These are phyloP conservation scores for Tricholomella constricta DNA, from an alignment of 768 basidiomycete genomes.

Conservation along the genomic window DNA sequence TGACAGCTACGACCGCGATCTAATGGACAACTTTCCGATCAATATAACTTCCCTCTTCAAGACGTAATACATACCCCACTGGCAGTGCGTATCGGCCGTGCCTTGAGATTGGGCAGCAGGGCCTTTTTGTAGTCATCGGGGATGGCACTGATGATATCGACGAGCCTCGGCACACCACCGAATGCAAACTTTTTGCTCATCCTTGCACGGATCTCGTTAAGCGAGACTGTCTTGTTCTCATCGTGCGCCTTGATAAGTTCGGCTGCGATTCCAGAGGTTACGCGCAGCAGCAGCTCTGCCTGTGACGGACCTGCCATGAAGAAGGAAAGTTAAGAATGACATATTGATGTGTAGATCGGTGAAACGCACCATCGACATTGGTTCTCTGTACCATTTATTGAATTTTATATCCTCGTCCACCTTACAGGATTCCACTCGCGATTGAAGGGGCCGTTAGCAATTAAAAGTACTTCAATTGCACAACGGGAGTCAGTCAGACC, in stretches of 20 bases:
- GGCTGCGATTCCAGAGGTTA: constrained; percentile 92
- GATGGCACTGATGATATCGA: constrained; percentile 98
- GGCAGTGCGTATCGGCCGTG: constrained; percentile 94
- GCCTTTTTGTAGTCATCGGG: constrained; percentile 97
- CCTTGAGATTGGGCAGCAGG: constrained; percentile 84
- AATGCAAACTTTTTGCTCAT: constrained; percentile 90
- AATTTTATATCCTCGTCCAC: too few species aligned
- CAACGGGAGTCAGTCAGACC: too few species aligned
- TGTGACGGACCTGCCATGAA: constrained; percentile 68
- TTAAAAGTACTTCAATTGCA: too few species aligned
- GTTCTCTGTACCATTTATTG: constrained; percentile 3
- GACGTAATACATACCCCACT: constrained; percentile 71
- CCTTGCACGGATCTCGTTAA: constrained; percentile 85
- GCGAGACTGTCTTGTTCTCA: constrained; percentile 71
- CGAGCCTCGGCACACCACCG: constrained; percentile 86
- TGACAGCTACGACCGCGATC: constrained; percentile 99
- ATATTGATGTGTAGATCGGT: background rate
- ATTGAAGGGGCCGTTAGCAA: too few species aligned
- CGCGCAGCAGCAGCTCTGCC: constrained; percentile 86
- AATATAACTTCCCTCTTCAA: background rate
- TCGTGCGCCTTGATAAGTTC: constrained; percentile 91
- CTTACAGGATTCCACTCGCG: too few species aligned
- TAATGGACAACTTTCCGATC: constrained; percentile 29
- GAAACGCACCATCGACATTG: constrained; percentile 13
- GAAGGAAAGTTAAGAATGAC: background rate